Base-by-base conservation (phyloP, 805 yeast genomes). In the Barnettozyma botsteinii region DNA sequence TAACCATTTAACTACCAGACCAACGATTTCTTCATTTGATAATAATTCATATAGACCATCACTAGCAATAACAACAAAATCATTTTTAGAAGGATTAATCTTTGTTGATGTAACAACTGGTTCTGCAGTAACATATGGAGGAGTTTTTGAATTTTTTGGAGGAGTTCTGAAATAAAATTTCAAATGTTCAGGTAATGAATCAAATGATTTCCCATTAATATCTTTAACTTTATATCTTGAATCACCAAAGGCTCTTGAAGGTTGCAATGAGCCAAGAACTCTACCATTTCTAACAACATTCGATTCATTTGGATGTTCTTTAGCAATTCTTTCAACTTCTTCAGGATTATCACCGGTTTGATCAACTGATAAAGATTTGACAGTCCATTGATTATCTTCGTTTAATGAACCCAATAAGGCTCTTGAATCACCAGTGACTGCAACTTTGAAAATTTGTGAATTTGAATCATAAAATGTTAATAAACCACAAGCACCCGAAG, bases 111-210 rank as follows among this genome's bases (percentile, higher is more conserved):
- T 83, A 20, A 89, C 72, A 22, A 84, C 95, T 0, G 98, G 98
- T 59, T 83, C 89, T 1, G 98, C 98, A 1, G 98, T 93, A 27
- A 93, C 97, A 60, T 93, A 93, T 0, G 98, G 98, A 4, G 98
- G 98, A 2, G 96, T 82, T 44, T 79, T 69, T 45, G 86, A 71
- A 50, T 77, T 75, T 38, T 76, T 75, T 24, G 94, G 94, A 31
- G 68, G 67, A 19, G 85, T 75, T 57, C 91, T 74, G 26, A 96
- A 94, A 58, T 91, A 89, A 50, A 88, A 81, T 52, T 79, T 80
- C 46, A 81, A 72, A 51, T 85, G 81, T 35, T 81, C 81, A 54
- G 94, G 97, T 41, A 86, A 73, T 18, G 80, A 77, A 10, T 59
- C 61, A 12, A 65, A 51, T 0, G 64, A 45, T 38, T 63, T 46